phyloP scores from a whole-genome alignment of 768 basidiomycete species.

The Suillus decipiens region DNA sequence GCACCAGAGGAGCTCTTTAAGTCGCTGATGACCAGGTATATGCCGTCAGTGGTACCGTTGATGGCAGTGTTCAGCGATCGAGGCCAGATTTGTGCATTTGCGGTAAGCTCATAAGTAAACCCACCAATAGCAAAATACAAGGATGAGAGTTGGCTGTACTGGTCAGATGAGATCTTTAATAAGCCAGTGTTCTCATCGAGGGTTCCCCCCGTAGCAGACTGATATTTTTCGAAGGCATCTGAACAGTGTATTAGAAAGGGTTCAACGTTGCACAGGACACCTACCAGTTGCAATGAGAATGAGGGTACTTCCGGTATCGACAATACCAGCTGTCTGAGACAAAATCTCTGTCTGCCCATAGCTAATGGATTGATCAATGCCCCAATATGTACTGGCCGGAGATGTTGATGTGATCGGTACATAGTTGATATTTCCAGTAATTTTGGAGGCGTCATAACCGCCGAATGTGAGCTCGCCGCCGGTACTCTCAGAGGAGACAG shows the following conservation, averaged over 20 bases:
- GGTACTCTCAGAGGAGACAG: too few species aligned
- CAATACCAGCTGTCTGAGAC: constrained; percentile 27
- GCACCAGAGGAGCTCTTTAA: constrained; percentile 14
- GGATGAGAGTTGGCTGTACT: constrained; percentile 26
- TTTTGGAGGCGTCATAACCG: constrained; percentile 20
- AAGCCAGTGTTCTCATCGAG: constrained; percentile 31
- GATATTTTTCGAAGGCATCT: constrained; percentile 27
- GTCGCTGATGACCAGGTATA: constrained; percentile 31
- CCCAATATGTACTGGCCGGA: constrained; percentile 31
- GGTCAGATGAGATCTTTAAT: constrained; percentile 24
- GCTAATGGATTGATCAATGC: constrained; percentile 31
- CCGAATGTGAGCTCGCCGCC: constrained; percentile 32
- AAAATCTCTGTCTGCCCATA: constrained; percentile 27
- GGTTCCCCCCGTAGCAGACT: constrained; percentile 26
- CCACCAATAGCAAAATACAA: constrained; percentile 30
- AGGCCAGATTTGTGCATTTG: constrained; percentile 34
- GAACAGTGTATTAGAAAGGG: constrained; percentile 27
- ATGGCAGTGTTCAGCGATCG: constrained; percentile 31
- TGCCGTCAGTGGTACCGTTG: constrained; percentile 24
- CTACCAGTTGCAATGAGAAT: constrained; percentile 18
- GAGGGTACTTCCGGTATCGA: constrained; percentile 27
- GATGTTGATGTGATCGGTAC: constrained; percentile 23
- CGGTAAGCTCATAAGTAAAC: constrained; percentile 18
- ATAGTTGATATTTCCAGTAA: constrained; percentile 20
- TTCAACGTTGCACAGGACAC: background rate